Evolutionary conservation across 2,329 filamentous ascomycete species (phyloP).

Genomic region (Xylariaceae sp.): DNA sequence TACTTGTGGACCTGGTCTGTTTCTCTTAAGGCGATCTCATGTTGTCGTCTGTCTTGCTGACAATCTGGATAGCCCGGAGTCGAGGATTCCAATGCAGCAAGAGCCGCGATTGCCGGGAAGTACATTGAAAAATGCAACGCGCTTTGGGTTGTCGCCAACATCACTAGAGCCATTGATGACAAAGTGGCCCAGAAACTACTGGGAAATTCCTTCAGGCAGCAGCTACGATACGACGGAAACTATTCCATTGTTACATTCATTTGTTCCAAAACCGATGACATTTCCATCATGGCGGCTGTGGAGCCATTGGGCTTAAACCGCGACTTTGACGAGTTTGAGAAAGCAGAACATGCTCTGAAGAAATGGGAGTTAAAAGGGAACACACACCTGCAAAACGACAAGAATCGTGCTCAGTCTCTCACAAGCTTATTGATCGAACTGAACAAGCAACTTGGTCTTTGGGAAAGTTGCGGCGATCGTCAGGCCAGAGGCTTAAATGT

Average conservation of each 20-base stretch:
- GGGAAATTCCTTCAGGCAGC: constrained; percentile 51
- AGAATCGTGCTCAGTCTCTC: neutral
- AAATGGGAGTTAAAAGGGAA: constrained; percentile 47
- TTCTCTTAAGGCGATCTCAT: neutral
- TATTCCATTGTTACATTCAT: constrained; percentile 51
- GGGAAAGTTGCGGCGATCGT: constrained; percentile 12
- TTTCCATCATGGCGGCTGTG: constrained; percentile 53
- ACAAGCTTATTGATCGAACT: constrained; percentile 3
- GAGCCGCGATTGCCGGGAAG: constrained; percentile 51
- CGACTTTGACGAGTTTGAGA: constrained; percentile 35
- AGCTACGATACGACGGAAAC: constrained; percentile 53
- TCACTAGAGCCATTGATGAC: constrained; percentile 56
- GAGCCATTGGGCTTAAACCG: constrained; percentile 30
- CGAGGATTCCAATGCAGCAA: constrained; percentile 57
- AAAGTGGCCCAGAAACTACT: constrained; percentile 54
- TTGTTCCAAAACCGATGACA: constrained; percentile 40
- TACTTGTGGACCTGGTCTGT: constrained; percentile 51
- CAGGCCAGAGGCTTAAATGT: constrained; percentile 15
- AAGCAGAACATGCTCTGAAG: constrained; percentile 53
- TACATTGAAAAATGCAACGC: constrained; percentile 59
- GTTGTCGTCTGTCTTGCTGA: constrained; percentile 1
- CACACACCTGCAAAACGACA: neutral
- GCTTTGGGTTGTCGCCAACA: constrained; percentile 56
- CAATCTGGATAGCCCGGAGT: constrained; percentile 43
- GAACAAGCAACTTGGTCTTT: neutral